Percentiles rank a stretch among this genome's conserved stretches.
phyloP scores from a whole-genome alignment of 352 stramenopile species.

The Peronospora destructor region DNA sequence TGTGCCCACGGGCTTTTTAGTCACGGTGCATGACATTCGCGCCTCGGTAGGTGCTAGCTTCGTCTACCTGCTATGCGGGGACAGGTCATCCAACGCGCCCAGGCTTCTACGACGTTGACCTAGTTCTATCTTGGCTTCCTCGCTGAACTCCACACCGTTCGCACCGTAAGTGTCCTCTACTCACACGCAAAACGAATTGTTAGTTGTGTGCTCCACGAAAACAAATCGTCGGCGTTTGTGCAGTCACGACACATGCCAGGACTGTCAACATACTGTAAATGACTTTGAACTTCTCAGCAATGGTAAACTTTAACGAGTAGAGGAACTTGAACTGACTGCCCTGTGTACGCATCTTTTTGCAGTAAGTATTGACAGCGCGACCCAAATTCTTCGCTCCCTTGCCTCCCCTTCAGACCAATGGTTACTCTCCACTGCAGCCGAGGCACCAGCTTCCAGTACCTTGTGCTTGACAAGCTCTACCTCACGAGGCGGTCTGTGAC shows the following conservation, averaged over 20 bases:
- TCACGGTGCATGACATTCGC: conserved; percentile 93
- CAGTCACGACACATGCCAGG: conserved; percentile 15
- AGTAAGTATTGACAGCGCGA: conserved; percentile 89
- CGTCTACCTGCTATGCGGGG: conserved; percentile 90
- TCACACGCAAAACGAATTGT: conserved; percentile 4
- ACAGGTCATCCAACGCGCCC: conserved; percentile 97
- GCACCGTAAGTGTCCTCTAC: conserved; percentile 95
- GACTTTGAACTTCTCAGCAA: conserved; percentile 93
- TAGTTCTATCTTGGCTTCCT: conserved; percentile 92
- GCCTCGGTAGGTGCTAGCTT: conserved; percentile 95
- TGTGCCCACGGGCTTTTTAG: conserved; percentile 89
- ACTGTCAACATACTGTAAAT: conserved; percentile 90
- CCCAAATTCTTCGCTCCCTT: conserved; percentile 90
- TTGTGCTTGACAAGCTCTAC: conserved; percentile 90
- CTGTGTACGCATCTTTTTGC: conserved; percentile 61
- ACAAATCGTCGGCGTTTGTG: conserved; percentile 1
- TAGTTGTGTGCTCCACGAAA: conserved; percentile 3
- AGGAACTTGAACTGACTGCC: conserved; percentile 90
- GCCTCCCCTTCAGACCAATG: conserved; percentile 61
- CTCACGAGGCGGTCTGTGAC: conserved; percentile 72
- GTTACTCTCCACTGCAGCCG: conserved; percentile 92
- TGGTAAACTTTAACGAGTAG: conserved; percentile 89
- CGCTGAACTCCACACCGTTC: conserved; percentile 90
- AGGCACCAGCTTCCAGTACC: conserved; percentile 90
- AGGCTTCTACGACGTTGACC: conserved; percentile 98